Evolutionary conservation across 2,329 filamentous ascomycete genomes (phyloP).

Genomic region (Cordyceps pruinosa): DNA sequence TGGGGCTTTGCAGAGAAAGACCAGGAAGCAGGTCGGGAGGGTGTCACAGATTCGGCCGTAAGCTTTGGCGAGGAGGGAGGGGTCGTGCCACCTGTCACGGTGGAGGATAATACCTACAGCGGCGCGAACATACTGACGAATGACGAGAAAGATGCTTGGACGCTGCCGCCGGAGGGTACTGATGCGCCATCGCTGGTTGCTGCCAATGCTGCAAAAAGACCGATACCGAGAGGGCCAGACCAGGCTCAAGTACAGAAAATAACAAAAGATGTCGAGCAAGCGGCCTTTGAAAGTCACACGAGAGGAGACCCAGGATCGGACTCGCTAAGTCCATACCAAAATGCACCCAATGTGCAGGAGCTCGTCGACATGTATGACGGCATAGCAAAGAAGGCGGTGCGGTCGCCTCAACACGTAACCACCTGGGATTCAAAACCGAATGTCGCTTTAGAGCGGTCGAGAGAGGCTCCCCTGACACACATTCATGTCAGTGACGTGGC

Average conservation of each 20-base stretch:
- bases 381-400: constrained; percentile 24
- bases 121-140: background rate
- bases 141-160: constrained; percentile 3
- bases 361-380: constrained; percentile 46
- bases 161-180: background rate
- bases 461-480: background rate
- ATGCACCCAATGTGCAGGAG: constrained; percentile 42
- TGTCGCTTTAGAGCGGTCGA: background rate
- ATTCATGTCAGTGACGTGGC: background rate
- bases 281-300: background rate
- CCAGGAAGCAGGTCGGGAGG: background rate
- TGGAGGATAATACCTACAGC: background rate
- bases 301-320: background rate
- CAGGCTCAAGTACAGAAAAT: background rate
- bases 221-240: background rate
- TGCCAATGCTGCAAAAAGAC: background rate
- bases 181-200: background rate
- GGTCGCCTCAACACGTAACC: background rate
- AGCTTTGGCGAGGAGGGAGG: constrained; percentile 18
- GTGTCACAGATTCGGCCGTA: constrained; percentile 23
- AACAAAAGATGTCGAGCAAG: no score
- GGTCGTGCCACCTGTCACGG: background rate
- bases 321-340: constrained; percentile 12
- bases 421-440: background rate
- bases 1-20: background rate